Evolutionary conservation across 495 filamentous ascomycete species (phyloP), one percentile per base, ranked within the genome.

Genomic region (Penicillium pancosmium): DNA sequence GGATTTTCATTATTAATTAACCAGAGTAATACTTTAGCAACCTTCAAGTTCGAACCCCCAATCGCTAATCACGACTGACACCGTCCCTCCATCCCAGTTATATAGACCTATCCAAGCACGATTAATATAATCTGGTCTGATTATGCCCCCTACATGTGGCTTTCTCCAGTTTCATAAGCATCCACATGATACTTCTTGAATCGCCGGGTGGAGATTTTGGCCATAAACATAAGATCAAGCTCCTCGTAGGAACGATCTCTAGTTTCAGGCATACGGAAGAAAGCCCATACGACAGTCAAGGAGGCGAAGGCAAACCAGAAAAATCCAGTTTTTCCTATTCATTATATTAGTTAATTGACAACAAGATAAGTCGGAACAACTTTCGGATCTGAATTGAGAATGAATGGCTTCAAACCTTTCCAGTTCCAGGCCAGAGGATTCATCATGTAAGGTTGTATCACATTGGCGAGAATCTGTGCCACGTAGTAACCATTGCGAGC

Each of bases 191-290:
- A 68, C 0, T 56, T 64, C 19, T 61, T 69, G 62, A 85, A 85
- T 58, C 82, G 72, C 54, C 78, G 71, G 7, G 80, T 78, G 1
- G 66, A 63, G 4, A 83, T 71, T 18, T 70, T 73, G 46, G 77
- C 74, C 55, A 80, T 74, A 68, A 86, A 87, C 56, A 86, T 68
- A 31, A 86, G 75, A 63, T 86, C 83, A n/a, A 86, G 69, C 65
- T 82, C 82, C 6, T 75, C 78, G 60, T 75, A 83, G 13, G 81
- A 84, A 12, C 79, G 73, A 54, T 73, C 59, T 51, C 70, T 71
- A 2, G 80, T 79, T 59, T 82, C 80, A 4, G 79, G 65, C 35
- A 80, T 58, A 3, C 76, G 67, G 57, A 78, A 78, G 55, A 62
- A 80, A 12, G 64, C 55, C 74, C 74, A 80, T 9, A 70, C 34